Percentiles rank a stretch among this genome's conserved stretches.
These are phyloP conservation scores for Guillardia theta DNA, from an alignment of 78 protist genomes.

Conservation along the genomic window DNA sequence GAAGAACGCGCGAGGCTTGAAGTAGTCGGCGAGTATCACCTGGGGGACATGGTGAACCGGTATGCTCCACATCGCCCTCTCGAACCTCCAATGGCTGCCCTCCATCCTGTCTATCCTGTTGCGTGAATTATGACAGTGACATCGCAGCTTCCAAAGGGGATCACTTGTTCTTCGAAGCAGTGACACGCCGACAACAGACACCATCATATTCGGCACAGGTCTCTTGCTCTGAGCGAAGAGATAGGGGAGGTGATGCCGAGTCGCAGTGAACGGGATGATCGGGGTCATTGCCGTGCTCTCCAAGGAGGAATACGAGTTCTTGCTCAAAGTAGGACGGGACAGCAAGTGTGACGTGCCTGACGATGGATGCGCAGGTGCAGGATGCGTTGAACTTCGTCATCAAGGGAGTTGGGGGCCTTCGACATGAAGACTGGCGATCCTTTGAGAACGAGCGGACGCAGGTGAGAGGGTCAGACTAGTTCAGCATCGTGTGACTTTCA, in stretches of 20 bases:
- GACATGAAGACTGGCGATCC: conserved; percentile 63
- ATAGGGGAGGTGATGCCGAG: not conserved
- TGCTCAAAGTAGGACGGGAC: conserved; percentile 46
- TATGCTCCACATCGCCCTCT: too few species aligned
- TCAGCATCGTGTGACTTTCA: not conserved
- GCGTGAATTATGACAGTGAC: too few species aligned
- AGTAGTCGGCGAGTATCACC: conserved; percentile 72
- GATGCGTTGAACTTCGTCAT: not conserved
- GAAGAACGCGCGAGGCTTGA: conserved; percentile 73
- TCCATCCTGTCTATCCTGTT: too few species aligned
- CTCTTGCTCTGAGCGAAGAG: conserved; percentile 38
- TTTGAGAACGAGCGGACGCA: conserved; percentile 69
- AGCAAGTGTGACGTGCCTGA: not conserved
- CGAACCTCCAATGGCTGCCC: too few species aligned
- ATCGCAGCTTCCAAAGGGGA: too few species aligned
- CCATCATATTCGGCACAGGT: conserved; percentile 54
- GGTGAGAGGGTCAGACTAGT: too few species aligned
- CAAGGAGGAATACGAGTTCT: conserved; percentile 7
- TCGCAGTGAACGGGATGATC: conserved; percentile 71
- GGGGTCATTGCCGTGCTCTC: conserved; percentile 65
- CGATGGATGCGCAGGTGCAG: not conserved
- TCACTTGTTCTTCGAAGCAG: too few species aligned
- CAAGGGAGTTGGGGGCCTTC: conserved; percentile 79
- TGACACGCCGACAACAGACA: not conserved
- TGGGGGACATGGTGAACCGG: too few species aligned